Conservation (phyloP, 768 basidiomycete genomes). For the Naematelia encephala region DNA sequence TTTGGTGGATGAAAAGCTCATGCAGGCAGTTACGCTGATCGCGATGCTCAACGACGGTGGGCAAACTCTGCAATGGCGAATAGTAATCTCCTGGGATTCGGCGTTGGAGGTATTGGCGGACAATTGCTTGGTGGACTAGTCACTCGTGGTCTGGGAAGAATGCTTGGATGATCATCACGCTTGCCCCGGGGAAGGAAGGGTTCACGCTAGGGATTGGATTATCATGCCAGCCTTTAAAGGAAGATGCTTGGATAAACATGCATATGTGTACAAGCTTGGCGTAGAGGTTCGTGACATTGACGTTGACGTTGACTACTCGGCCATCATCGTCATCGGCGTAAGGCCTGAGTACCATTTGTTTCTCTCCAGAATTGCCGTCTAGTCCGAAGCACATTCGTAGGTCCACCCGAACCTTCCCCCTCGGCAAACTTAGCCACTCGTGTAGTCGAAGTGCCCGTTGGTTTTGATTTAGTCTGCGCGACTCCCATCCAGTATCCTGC, state of each 20-base stretch:
- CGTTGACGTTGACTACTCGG: not conserved
- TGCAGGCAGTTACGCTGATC: slow-evolving; percentile 50
- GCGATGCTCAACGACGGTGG: slow-evolving; percentile 91
- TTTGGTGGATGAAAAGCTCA: not conserved
- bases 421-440: not conserved
- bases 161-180: slow-evolving; percentile 64
- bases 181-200: too few relatives aligned
- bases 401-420: not conserved
- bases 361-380: slow-evolving; percentile 7
- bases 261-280: not conserved
- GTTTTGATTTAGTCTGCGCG: slow-evolving; percentile 18
- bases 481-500: slow-evolving; percentile 50
- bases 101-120: slow-evolving; percentile 70
- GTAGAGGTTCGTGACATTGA: not conserved
- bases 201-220: too few relatives aligned
- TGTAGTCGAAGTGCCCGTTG: not conserved
- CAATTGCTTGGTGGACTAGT: slow-evolving; percentile 77
- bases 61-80: slow-evolving; percentile 69
- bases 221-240: slow-evolving; percentile 43
- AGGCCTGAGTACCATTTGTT: not conserved
- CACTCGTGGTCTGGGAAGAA: slow-evolving; percentile 71
- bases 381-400: slow-evolving; percentile 3
- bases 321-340: not conserved
- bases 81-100: slow-evolving; percentile 68
- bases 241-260: slow-evolving; percentile 61